Evolutionary conservation across 495 filamentous ascomycete genomes (phyloP).

Genomic region (Talaromyces trachyspermus): DNA sequence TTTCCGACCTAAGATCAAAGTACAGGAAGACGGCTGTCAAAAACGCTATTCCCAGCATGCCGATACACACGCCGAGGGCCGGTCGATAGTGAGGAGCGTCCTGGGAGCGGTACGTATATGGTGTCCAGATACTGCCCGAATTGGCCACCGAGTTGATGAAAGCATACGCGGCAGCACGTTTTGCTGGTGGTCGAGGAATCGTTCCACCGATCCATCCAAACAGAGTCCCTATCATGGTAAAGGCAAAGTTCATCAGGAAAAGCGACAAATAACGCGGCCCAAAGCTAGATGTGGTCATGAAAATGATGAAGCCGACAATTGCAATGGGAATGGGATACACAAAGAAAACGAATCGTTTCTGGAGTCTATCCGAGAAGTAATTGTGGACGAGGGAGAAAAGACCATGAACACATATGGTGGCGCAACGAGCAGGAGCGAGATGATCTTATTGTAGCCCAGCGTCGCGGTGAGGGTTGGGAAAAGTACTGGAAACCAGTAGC

Average conservation of each 20-base stretch:
- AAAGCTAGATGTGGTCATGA: constrained; percentile 40
- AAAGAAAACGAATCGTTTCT: constrained; percentile 46
- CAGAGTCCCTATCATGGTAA: constrained; percentile 44
- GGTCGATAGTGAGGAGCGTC: constrained; percentile 35
- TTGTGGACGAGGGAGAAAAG: constrained; percentile 37
- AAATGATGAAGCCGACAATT: constrained; percentile 44
- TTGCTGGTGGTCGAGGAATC: constrained; percentile 45
- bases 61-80: constrained; percentile 42
- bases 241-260: constrained; percentile 49
- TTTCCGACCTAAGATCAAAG: constrained; percentile 33
- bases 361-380: constrained; percentile 35
- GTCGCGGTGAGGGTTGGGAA: constrained; percentile 44
- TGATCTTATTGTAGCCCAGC: constrained; percentile 30
- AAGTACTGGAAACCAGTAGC: constrained; percentile 49
- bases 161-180: constrained; percentile 47
- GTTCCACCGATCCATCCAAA: constrained; percentile 50
- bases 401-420: constrained; percentile 52
- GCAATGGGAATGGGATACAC: constrained; percentile 42
- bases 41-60: constrained; percentile 32
- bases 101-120: constrained; percentile 38
- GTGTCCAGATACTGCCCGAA: constrained; percentile 48
- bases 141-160: constrained; percentile 50
- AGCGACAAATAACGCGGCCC: constrained; percentile 46
- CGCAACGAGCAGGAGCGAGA: constrained; percentile 43
- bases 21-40: constrained; percentile 34